These are phyloP conservation scores for Aspergillus neoniger DNA, from an alignment of 2,329 filamentous ascomycete species.

Conservation along the genomic window DNA sequence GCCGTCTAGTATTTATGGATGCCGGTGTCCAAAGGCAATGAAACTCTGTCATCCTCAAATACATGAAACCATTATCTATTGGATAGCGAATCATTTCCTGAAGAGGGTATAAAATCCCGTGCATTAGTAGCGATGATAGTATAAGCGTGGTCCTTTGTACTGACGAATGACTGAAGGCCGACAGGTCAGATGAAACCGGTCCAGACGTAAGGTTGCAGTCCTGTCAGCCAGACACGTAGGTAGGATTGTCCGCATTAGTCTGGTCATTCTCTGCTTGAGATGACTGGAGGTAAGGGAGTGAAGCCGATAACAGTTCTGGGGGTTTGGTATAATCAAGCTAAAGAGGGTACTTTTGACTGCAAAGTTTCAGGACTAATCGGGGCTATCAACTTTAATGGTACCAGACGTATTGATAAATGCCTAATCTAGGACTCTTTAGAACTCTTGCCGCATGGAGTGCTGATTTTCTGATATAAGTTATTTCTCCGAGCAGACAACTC, in stretches of 20 bases:
- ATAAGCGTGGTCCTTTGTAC: conserved; percentile 4
- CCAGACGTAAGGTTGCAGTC: neutral
- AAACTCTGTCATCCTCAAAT: neutral
- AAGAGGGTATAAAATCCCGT: conserved; percentile 35
- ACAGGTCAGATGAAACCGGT: conserved; percentile 1
- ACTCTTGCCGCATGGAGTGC: too few relatives aligned
- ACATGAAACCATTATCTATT: conserved; percentile 14
- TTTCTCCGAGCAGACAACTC: too few relatives aligned
- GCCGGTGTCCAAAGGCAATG: conserved; percentile 13
- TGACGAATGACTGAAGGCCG: conserved; percentile 16
- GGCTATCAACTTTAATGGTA: too few relatives aligned
- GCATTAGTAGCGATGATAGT: neutral
- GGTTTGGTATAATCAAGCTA: too few relatives aligned
- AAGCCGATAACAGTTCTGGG: too few relatives aligned
- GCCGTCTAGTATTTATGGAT: conserved; percentile 1
- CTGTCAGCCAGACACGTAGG: conserved; percentile 1
- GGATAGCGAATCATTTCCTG: conserved; percentile 34
- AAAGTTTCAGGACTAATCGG: too few relatives aligned
- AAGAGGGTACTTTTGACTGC: neutral
- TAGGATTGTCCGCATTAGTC: neutral
- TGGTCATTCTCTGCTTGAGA: conserved; percentile 2
- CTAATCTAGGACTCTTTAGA: too few relatives aligned
- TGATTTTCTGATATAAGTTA: too few relatives aligned
- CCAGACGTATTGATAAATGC: too few relatives aligned
- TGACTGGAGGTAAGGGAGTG: neutral